Percentiles rank a stretch among this genome's conserved stretches.
Conservation (phyloP, 2,329 filamentous ascomycete genomes). For the Lasiodiplodia theobromae region DNA sequence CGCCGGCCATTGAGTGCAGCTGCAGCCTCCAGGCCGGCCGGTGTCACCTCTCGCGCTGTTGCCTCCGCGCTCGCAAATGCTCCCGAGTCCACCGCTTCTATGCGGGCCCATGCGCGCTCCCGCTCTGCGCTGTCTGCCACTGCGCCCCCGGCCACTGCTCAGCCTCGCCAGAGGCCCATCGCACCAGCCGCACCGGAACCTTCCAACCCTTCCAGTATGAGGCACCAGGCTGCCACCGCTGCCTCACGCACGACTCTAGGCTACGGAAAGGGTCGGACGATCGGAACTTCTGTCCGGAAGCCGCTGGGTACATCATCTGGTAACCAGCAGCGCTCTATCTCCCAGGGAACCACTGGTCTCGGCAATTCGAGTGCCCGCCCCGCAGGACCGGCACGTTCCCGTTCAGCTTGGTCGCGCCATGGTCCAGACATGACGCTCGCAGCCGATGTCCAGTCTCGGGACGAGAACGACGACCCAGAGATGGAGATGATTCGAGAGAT, state of each 20-base stretch:
- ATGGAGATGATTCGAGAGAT: slow-evolving; percentile 46
- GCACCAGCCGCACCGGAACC: slow-evolving; percentile 34
- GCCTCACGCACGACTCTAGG: slow-evolving; percentile 84
- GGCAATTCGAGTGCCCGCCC: neutral
- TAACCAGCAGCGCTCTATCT: slow-evolving; percentile 35
- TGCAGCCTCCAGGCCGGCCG: slow-evolving; percentile 47
- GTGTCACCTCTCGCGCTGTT: slow-evolving; percentile 60
- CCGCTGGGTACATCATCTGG: slow-evolving; percentile 33
- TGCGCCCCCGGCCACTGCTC: slow-evolving; percentile 46
- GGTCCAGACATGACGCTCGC: slow-evolving; percentile 43
- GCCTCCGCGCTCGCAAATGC: slow-evolving; percentile 50
- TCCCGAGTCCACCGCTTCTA: slow-evolving; percentile 8
- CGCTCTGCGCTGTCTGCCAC: slow-evolving; percentile 46
- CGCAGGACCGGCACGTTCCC: slow-evolving; percentile 27
- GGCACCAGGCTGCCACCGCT: slow-evolving; percentile 67
- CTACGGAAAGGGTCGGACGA: slow-evolving; percentile 77
- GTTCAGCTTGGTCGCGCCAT: slow-evolving; percentile 41
- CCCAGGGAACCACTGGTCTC: slow-evolving; percentile 15
- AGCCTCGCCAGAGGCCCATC: slow-evolving; percentile 42
- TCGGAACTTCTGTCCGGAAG: slow-evolving; percentile 48
- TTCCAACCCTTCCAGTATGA: slow-evolving; percentile 57
- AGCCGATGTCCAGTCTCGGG: slow-evolving; percentile 30
- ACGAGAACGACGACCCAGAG: slow-evolving; percentile 37
- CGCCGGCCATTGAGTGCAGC: slow-evolving; percentile 14
- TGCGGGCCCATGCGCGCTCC: slow-evolving; percentile 12